Evolutionary conservation across 768 basidiomycete genomes (phyloP).

Genomic region (Amanita exitialis): DNA sequence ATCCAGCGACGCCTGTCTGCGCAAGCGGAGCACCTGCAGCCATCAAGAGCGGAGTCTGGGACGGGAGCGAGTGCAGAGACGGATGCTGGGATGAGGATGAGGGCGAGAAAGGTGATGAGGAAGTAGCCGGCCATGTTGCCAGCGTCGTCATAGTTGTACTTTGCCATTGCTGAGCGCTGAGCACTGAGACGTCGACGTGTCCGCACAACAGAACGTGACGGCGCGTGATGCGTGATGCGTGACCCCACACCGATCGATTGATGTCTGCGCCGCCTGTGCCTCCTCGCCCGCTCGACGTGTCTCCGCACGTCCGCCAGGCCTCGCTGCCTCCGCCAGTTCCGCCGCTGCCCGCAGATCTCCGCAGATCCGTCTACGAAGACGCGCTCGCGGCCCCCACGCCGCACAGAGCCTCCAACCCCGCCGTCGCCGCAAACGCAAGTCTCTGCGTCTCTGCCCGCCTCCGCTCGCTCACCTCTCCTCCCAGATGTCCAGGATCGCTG

Average conservation of each 20-base stretch:
- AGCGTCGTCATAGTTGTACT: slow-evolving; percentile 79
- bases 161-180: slow-evolving; percentile 43
- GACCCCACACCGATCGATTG: too few relatives aligned
- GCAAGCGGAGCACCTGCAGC: slow-evolving; percentile 59
- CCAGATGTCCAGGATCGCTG: slow-evolving; percentile 37
- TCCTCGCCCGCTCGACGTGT: slow-evolving; percentile 13
- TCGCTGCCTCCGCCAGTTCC: slow-evolving; percentile 35
- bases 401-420: slow-evolving; percentile 17
- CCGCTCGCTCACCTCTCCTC: slow-evolving; percentile 20
- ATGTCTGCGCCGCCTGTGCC: slow-evolving; percentile 19
- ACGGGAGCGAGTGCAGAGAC: slow-evolving; percentile 33
- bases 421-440: slow-evolving; percentile 50
- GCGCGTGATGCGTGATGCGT: too few relatives aligned
- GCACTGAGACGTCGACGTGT: not conserved
- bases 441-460: slow-evolving; percentile 40
- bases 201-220: not conserved
- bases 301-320: slow-evolving; percentile 8
- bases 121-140: slow-evolving; percentile 89
- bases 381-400: slow-evolving; percentile 60
- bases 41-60: slow-evolving; percentile 25
- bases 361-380: slow-evolving; percentile 28
- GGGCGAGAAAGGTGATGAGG: slow-evolving; percentile 77
- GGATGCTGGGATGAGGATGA: slow-evolving; percentile 75
- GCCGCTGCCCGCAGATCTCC: slow-evolving; percentile 34
- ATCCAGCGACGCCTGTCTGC: slow-evolving; percentile 39